Evolutionary conservation across 2,329 filamentous ascomycete species (phyloP), one percentile per base, ranked within the genome.

Genomic region (Cordyceps tenuipes): DNA sequence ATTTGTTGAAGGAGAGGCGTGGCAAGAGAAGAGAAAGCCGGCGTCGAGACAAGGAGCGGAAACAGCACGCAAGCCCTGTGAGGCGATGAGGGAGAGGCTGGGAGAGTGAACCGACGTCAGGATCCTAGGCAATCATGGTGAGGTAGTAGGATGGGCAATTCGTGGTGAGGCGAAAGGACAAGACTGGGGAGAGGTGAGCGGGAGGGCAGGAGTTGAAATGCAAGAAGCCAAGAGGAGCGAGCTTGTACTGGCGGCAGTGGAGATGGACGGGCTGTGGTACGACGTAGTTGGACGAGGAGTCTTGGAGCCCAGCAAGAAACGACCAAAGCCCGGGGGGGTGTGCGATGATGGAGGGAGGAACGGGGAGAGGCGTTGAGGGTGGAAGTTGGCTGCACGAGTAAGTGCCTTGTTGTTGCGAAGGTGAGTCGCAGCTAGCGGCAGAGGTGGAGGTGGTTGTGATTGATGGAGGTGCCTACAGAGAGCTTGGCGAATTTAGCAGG

Each of bases 161-260:
- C 12, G 34, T 50, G 46, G 29, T 23, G 39, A 21, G 29, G n/a
- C 21, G 21, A 19, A 8, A 59, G 21, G 29, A 44, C 48, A 23
- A 44, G 48, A 13, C 34, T 13, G 36, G 34, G 31, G 10, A 47
- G 31, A 49, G 23, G 57, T 50, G 48, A 50, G 48, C n/a, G 57
- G 49, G 57, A 53, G 44, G 39, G 36, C 36, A 47, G 51, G 29
- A 23, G 46, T 57, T 51, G 56, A 58, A 58, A 58, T 58, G 56
- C 34, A 3, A 34, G 34, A 49, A 51, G 56, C 56, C 56, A 58
- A 43, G 39, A 43, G 39, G 39, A 15, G 53, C 26, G 7, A 48
- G 43, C 29, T 47, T 55, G 52, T 26, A 41, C 36, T 41, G 46
- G 13, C 44, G 23, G 29, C 23, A 23, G 56, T 58, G 56, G 56